Percentiles rank a stretch among this genome's conserved stretches.
Conservation (phyloP, 306 rosid genomes). For the Dalbergia cultrata region DNA sequence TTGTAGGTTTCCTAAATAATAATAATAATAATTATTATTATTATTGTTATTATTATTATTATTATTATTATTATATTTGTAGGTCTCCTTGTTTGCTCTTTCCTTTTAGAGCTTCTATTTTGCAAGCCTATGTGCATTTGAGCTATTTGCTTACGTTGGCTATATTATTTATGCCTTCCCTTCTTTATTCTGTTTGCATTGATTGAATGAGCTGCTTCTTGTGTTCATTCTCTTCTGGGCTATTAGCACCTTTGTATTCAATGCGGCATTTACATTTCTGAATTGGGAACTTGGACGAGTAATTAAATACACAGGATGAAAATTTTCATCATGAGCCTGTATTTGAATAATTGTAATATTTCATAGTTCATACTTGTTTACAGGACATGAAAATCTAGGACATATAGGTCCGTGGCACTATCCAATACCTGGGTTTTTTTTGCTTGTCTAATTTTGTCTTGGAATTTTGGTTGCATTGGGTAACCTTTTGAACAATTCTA, state of each 20-base stretch:
- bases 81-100: slow-evolving; percentile 93
- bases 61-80: slow-evolving; percentile 40
- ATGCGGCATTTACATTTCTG: slow-evolving; percentile 85
- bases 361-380: slow-evolving; percentile 47
- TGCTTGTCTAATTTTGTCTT: slow-evolving; percentile 96
- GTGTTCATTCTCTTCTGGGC: slow-evolving; percentile 99
- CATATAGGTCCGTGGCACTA: slow-evolving; percentile 97
- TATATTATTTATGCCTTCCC: slow-evolving; percentile 85
- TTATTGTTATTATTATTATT: slow-evolving; percentile 2
- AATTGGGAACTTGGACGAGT: slow-evolving; percentile 91
- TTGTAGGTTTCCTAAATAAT: slow-evolving; percentile 38
- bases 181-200: slow-evolving; percentile 86
- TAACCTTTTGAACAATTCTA: slow-evolving; percentile 95
- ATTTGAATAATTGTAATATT: slow-evolving; percentile 42
- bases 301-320: slow-evolving; percentile 44
- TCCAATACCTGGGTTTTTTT: slow-evolving; percentile 91
- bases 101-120: slow-evolving; percentile 98
- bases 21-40: too few species aligned
- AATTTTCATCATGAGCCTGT: slow-evolving; percentile 27
- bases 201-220: slow-evolving; percentile 94
- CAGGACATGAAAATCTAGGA: slow-evolving; percentile 99
- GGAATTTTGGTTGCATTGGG: slow-evolving; percentile 97
- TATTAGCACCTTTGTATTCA: slow-evolving; percentile 95
- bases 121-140: slow-evolving; percentile 97
- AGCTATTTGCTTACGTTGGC: slow-evolving; percentile 93